These are phyloP conservation scores for Candida broadrunensis DNA, from an alignment of 805 yeast species.

Conservation along the genomic window DNA sequence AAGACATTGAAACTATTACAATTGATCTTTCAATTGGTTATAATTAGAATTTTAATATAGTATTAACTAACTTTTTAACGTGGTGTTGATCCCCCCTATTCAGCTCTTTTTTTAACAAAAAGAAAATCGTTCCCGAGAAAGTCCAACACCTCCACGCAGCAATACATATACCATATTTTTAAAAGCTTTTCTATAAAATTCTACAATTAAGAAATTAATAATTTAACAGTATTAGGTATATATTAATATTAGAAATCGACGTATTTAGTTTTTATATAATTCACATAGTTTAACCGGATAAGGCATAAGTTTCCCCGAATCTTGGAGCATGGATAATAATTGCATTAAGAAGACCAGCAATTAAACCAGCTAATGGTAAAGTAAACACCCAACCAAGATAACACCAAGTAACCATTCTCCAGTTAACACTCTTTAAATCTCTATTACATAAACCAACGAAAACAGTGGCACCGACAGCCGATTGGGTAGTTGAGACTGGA, in stretches of 20 bases:
- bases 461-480: constrained; percentile 76
- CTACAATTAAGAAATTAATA: too few relatives aligned
- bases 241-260: too few relatives aligned
- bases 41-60: neutral
- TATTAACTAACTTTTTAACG: neutral
- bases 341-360: constrained; percentile 65
- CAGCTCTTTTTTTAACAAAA: too few relatives aligned
- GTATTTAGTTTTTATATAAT: too few relatives aligned
- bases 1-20: constrained; percentile 12
- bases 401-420: constrained; percentile 75
- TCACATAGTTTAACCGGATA: constrained; percentile 1
- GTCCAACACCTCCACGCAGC: too few relatives aligned
- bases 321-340: constrained; percentile 64
- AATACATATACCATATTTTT: too few relatives aligned
- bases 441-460: constrained; percentile 71
- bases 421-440: constrained; percentile 62
- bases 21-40: neutral
- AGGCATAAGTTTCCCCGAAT: constrained; percentile 26
- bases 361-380: constrained; percentile 68
- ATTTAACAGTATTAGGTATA: too few relatives aligned
- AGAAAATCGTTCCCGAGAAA: too few relatives aligned
- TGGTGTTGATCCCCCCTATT: too few relatives aligned
- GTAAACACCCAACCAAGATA: constrained; percentile 73
- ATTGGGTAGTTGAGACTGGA: constrained; percentile 77
- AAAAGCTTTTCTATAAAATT: too few relatives aligned